Base-by-base conservation (phyloP, 768 basidiomycete genomes). In the Daedaleopsis nitida region DNA sequence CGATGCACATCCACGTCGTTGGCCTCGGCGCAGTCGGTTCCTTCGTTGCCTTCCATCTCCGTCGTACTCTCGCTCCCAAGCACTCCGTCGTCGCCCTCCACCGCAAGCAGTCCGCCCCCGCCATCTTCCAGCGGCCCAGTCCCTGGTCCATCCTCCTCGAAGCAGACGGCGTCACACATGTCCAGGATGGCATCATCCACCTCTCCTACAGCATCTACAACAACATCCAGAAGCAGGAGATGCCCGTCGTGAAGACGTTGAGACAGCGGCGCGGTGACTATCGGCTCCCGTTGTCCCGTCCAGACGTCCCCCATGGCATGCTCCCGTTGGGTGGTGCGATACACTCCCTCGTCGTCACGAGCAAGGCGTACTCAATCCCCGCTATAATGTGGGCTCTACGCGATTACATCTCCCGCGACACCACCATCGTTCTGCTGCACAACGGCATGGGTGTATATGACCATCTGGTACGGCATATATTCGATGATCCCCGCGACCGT, bases 371-470 rank as follows among this genome's bases (percentile, higher is more conserved):
- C 16, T 77, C 81, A 10, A 90, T 89, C 5, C 53, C 87, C 4
- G 69, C 72, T 3, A 85, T 89, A 5, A 65, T 99, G 38, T 72
- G 74, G 17, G 69, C 73, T 0, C 82, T 98, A 57, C 74, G 82
- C 17, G 84, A 83, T 13, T 84, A 94, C 17, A 74, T 98, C 19
- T 78, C 81, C 5, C 70, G 81, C 0, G 73, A 82, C 52, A 90
- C 88, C 47, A 96, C 95, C 38, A 86, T 98, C 65, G 91, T 96
- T 2, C 83, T 99, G n/a, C 74, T 98, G 55, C 92, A 96, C 69
- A 96, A 96, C 71, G 96, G 96, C 24, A 91, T 97, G 87, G 96
- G 94, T 12, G 77, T 96, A 10, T 92, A 94, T 73, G 96, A 98
- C 58, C 77, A 85, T 61, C 80, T 97, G 51, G 72, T 92, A 17